Conservation (phyloP, 2,329 filamentous ascomycete genomes). For the Decorospora gaudefroyi region DNA sequence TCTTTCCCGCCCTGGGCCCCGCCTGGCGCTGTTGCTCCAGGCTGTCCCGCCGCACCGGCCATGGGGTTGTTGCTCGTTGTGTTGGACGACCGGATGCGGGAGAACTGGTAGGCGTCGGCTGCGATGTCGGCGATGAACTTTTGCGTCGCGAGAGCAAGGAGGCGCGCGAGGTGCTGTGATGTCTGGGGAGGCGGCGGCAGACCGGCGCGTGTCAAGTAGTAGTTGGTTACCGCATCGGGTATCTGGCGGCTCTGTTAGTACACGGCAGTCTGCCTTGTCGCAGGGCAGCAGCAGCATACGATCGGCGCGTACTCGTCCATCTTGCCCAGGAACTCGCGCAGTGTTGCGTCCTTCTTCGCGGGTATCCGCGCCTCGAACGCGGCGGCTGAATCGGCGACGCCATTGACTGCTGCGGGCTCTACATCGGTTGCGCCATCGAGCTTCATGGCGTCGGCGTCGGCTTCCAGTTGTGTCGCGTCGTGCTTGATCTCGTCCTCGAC, state of each 20-base stretch:
- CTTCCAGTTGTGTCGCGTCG: constrained; percentile 37
- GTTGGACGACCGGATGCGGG: constrained; percentile 90
- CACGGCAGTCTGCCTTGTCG: constrained; percentile 1
- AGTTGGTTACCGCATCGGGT: constrained; percentile 94
- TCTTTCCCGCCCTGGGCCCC: constrained; percentile 59
- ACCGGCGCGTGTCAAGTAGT: constrained; percentile 95
- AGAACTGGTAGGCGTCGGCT: constrained; percentile 97
- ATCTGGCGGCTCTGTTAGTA: constrained; percentile 63
- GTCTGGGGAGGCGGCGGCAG: constrained; percentile 91
- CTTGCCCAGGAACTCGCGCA: constrained; percentile 90
- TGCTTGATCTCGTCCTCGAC: constrained; percentile 51
- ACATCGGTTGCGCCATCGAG: constrained; percentile 49
- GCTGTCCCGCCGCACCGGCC: constrained; percentile 71
- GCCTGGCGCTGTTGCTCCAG: constrained; percentile 59
- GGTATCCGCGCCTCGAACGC: constrained; percentile 67
- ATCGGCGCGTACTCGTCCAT: constrained; percentile 99
- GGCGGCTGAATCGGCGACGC: constrained; percentile 50
- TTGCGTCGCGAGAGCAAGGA: constrained; percentile 95
- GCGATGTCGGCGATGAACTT: constrained; percentile 99
- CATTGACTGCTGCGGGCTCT: constrained; percentile 44
- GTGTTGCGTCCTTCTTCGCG: constrained; percentile 85
- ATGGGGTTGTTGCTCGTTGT: constrained; percentile 89
- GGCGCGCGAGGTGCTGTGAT: constrained; percentile 84
- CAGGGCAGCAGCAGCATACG: constrained; percentile 58
- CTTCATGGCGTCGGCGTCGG: constrained; percentile 49